phyloP scores from a whole-genome alignment of 331 rosid genomes.

The Dryas integrifolia region DNA sequence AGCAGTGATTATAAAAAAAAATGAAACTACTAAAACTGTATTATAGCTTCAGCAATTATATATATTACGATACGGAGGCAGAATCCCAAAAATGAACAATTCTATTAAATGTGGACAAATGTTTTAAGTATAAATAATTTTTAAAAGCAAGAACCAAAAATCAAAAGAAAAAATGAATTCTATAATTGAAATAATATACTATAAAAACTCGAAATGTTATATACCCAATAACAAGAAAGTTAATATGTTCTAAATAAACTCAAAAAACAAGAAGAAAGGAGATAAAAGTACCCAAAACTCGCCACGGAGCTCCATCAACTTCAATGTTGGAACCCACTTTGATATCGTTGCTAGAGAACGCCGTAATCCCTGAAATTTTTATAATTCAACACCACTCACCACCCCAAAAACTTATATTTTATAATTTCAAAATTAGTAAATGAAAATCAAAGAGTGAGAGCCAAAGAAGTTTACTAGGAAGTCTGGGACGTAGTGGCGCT shows the following conservation, averaged over 20 bases:
- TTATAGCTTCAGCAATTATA: background rate
- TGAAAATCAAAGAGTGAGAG: background rate
- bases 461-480: conserved; percentile 35
- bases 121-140: too few relatives aligned
- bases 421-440: background rate
- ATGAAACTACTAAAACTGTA: background rate
- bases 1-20: background rate
- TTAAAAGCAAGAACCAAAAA: too few relatives aligned
- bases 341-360: conserved; percentile 77
- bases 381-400: background rate
- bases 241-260: background rate
- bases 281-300: conserved; percentile 51
- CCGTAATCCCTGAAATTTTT: conserved; percentile 48
- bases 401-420: background rate
- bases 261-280: background rate
- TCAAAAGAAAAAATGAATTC: too few relatives aligned
- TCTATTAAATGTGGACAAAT: background rate
- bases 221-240: background rate
- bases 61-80: background rate
- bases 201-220: background rate
- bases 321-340: conserved; percentile 75
- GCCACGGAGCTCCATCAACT: conserved; percentile 93
- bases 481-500: conserved; percentile 22
- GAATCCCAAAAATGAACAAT: background rate
- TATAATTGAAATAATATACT: too few relatives aligned